phyloP scores from a whole-genome alignment of 2,329 filamentous ascomycete species.

The Mycogone perniciosa region DNA sequence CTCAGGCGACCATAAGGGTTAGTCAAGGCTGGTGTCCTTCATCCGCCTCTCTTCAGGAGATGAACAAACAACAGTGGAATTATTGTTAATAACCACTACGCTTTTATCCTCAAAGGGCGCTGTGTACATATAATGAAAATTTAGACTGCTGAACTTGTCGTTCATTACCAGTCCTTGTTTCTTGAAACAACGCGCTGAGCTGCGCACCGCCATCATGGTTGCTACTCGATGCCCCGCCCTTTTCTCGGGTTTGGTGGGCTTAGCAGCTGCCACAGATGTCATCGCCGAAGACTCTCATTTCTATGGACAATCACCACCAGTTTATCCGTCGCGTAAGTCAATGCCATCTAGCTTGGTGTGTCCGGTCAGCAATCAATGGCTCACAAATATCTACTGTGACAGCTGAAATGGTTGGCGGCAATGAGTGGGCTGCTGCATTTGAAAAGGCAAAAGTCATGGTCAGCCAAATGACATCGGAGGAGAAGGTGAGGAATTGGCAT shows the following conservation, averaged over 20 bases:
- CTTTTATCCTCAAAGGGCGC: no score
- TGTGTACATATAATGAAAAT: no score
- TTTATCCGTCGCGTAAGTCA: slow-evolving; percentile 46
- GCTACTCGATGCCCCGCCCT: slow-evolving; percentile 1
- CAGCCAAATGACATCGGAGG: slow-evolving; percentile 62
- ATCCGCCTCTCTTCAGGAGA: no score
- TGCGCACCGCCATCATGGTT: not conserved
- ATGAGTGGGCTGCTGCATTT: slow-evolving; percentile 62
- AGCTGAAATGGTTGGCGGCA: slow-evolving; percentile 52
- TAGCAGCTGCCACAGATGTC: slow-evolving; percentile 11
- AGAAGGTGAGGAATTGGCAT: slow-evolving; percentile 50
- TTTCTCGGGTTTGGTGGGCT: slow-evolving; percentile 1
- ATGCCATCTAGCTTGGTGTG: not conserved
- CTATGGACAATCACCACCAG: slow-evolving; percentile 43
- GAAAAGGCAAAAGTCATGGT: slow-evolving; percentile 63
- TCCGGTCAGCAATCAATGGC: not conserved
- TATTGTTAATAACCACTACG: no score
- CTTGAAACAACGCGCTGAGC: not conserved
- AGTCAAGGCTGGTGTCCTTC: no score
- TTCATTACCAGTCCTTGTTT: not conserved
- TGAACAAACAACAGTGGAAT: no score
- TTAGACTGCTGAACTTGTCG: no score
- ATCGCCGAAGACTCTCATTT: slow-evolving; percentile 39
- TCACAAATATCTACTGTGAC: not conserved
- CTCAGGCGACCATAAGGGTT: no score